Evolutionary conservation across 2,329 filamentous ascomycete genomes (phyloP).

Genomic region (Colletotrichum tabaci): DNA sequence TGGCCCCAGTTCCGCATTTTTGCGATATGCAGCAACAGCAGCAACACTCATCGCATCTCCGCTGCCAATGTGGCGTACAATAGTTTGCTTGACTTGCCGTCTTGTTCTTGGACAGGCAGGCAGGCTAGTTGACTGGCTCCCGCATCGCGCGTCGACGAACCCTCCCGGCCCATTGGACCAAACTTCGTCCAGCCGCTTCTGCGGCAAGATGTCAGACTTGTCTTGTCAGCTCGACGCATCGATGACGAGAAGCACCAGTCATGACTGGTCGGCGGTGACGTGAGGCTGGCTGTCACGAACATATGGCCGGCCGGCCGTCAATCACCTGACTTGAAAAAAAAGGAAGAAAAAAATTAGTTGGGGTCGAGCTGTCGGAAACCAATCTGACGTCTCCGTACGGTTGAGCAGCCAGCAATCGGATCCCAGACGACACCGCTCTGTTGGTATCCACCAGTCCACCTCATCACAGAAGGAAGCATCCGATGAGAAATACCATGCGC

Average conservation of each 20-base stretch:
- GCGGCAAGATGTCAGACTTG: background rate
- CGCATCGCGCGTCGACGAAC: background rate
- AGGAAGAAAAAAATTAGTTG: background rate
- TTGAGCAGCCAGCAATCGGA: background rate
- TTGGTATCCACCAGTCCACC: background rate
- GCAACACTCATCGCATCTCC: background rate
- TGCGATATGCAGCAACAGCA: conserved; percentile 9
- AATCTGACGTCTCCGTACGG: background rate
- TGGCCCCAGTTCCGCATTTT: background rate
- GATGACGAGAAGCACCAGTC: background rate
- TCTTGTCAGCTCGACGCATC: background rate
- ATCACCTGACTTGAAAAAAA: background rate
- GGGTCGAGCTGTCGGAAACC: background rate
- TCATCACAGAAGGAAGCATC: conserved; percentile 15
- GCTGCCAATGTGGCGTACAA: conserved; percentile 6
- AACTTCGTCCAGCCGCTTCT: background rate
- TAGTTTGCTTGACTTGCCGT: conserved; percentile 4
- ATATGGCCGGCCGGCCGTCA: background rate
- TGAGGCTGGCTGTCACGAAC: background rate
- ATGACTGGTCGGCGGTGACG: background rate
- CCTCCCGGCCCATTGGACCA: background rate
- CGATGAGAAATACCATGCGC: background rate
- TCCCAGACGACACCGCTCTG: conserved; percentile 9
- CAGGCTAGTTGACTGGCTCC: background rate
- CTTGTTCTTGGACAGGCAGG: background rate